Base-by-base conservation (phyloP, 2,329 filamentous ascomycete species). In the Alternaria angustiovoidea region DNA sequence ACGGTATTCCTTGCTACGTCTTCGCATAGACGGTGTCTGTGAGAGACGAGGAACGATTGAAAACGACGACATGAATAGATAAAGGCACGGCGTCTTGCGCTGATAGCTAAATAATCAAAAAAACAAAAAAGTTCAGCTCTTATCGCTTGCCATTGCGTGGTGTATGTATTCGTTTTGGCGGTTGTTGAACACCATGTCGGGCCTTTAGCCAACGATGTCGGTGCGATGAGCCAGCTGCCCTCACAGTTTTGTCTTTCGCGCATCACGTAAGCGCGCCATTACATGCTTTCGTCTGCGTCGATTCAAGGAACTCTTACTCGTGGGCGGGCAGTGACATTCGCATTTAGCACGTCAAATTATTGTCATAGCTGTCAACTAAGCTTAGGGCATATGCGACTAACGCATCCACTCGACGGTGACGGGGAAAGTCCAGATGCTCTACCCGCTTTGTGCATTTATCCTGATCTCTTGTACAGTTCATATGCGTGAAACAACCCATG, bases 1-100 rank as follows among this genome's bases (percentile, higher is more conserved):
- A 76, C 58, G 74, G 75, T 42, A 77, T 77, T 56, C 74, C 74
- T 52, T 70, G 70, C 68, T 77, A 77, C 63, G 69, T 72, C 59
- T 75, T 77, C 55, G 72, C 73, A 38, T 76, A 73, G 64, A 64
- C 41, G 48, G 26, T 12, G 28, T 9, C 3, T 20, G 28, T 22
- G 28, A 20, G 44, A 36, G 32, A 38, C 16, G 32, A 20, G 6
- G 42, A 16, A 26, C 7, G 30, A 39, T 14, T 9, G n/a, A 26
- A 18, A 26, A 54, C 28, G 36, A 48, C n/a, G 20, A 57, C 39
- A 52, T 28, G 34, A 59, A 48, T 38, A 8, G 20, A 44, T 8
- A 44, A 16, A 5, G 22, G 22, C 18, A 12, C 4, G n/a, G 22
- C 18, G 42, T 18, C 12, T 32, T n/a, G 24, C 22, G 7, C 32